phyloP scores from a whole-genome alignment of 805 yeast genomes.

The Saturnispora halmiae region DNA sequence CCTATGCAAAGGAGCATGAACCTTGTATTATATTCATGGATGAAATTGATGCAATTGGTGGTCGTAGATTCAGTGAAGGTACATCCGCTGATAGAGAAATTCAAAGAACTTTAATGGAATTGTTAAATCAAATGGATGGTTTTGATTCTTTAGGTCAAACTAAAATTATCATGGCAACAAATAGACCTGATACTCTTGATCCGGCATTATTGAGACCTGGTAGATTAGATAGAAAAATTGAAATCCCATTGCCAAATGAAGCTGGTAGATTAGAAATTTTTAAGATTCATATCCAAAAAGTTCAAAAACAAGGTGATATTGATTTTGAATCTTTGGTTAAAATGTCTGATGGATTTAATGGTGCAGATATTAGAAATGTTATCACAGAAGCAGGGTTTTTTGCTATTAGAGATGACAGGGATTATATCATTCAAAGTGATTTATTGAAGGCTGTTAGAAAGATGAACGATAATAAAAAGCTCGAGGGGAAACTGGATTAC shows the following conservation, averaged over 20 bases:
- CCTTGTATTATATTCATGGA: slow-evolving; percentile 93
- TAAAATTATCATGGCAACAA: slow-evolving; percentile 95
- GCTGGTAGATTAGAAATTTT: slow-evolving; percentile 85
- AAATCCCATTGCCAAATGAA: slow-evolving; percentile 91
- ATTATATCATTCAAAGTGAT: slow-evolving; percentile 86
- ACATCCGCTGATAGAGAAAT: slow-evolving; percentile 99
- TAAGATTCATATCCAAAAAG: slow-evolving; percentile 83
- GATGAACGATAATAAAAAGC: slow-evolving; percentile 92
- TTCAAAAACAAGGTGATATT: slow-evolving; percentile 83
- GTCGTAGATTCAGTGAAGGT: slow-evolving; percentile 97
- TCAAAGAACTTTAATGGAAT: slow-evolving; percentile 97
- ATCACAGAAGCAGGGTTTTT: slow-evolving; percentile 93
- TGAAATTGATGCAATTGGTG: slow-evolving; percentile 96
- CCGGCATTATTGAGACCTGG: slow-evolving; percentile 93
- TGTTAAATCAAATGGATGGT: slow-evolving; percentile 99
- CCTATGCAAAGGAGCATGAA: slow-evolving; percentile 91
- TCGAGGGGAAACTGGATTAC: slow-evolving; percentile 92
- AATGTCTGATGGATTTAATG: slow-evolving; percentile 86
- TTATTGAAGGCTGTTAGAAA: slow-evolving; percentile 97
- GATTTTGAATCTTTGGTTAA: slow-evolving; percentile 72
- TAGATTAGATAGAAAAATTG: slow-evolving; percentile 95
- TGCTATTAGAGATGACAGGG: slow-evolving; percentile 96
- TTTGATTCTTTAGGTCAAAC: slow-evolving; percentile 94
- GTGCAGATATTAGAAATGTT: slow-evolving; percentile 96
- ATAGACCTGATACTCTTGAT: slow-evolving; percentile 89